phyloP scores from a whole-genome alignment of 176 grass and related monocot species.

The Carex scoparia region DNA sequence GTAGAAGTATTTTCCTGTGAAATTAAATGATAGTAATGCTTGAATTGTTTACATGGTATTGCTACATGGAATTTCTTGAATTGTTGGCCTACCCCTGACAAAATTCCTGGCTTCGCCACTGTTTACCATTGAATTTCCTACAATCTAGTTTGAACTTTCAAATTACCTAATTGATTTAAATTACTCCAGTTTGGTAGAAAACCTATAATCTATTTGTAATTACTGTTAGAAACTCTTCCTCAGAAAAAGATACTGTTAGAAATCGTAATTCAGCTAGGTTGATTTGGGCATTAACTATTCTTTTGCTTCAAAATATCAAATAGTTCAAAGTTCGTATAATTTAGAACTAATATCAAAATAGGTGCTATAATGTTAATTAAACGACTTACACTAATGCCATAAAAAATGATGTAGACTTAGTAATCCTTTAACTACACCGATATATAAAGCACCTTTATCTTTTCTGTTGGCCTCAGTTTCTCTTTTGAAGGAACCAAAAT shows the following conservation, averaged over 20 bases:
- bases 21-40: no score
- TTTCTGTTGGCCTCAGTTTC: not conserved
- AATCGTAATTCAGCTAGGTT: not conserved
- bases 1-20: no score
- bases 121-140: not conserved
- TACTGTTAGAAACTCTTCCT: not conserved
- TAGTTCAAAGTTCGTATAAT: not conserved
- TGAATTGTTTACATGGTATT: no score
- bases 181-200: not conserved
- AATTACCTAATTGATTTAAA: not conserved
- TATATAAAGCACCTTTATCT: not conserved
- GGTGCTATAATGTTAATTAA: not conserved
- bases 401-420: not conserved
- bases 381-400: not conserved
- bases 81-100: no score
- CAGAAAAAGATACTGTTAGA: not conserved
- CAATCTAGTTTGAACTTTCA: not conserved
- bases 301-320: not conserved
- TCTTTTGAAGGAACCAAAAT: not conserved
- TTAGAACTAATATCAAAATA: not conserved
- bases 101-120: no score
- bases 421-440: not conserved
- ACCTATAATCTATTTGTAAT: not conserved
- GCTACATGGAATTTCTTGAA: no score
- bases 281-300: not conserved